phyloP scores from a whole-genome alignment of 2,329 filamentous ascomycete genomes.

The Zelopaecilomyces penicillatus region DNA sequence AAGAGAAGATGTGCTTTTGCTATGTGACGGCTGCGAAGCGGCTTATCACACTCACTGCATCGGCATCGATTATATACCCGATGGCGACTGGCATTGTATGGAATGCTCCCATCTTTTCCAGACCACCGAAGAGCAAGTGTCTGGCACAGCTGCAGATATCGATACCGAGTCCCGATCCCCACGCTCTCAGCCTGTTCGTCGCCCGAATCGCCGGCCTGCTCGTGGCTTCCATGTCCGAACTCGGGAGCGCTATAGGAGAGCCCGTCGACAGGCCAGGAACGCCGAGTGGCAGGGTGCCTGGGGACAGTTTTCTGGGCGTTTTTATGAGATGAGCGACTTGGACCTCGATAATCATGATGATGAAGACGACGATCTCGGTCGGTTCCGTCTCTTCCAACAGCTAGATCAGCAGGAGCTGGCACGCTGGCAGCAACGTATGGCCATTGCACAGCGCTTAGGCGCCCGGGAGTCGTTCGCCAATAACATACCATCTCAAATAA shows the following conservation, averaged over 20 bases:
- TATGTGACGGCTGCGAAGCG: constrained; percentile 86
- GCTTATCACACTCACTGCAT: constrained; percentile 90
- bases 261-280: constrained; percentile 56
- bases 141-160: constrained; percentile 21
- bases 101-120: constrained; percentile 56
- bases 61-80: constrained; percentile 67
- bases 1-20: constrained; percentile 73
- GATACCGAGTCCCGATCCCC: constrained; percentile 24
- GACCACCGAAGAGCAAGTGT: constrained; percentile 20
- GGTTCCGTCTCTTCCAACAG: constrained; percentile 45
- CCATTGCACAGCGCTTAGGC: constrained; percentile 72
- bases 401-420: constrained; percentile 52
- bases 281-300: constrained; percentile 87
- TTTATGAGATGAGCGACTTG: constrained; percentile 48
- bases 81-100: constrained; percentile 84
- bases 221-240: constrained; percentile 41
- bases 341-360: constrained; percentile 34
- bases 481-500: constrained; percentile 47
- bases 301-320: constrained; percentile 52
- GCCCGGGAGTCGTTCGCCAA: constrained; percentile 64
- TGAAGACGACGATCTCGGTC: constrained; percentile 64
- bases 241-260: constrained; percentile 46
- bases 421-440: constrained; percentile 76
- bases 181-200: constrained; percentile 20
- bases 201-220: constrained; percentile 23